A percentile compares a stretch with the other conserved stretches of the same genome.
These are phyloP conservation scores for Phylloporus arenicola DNA, from an alignment of 768 basidiomycete genomes.

Conservation along the genomic window DNA sequence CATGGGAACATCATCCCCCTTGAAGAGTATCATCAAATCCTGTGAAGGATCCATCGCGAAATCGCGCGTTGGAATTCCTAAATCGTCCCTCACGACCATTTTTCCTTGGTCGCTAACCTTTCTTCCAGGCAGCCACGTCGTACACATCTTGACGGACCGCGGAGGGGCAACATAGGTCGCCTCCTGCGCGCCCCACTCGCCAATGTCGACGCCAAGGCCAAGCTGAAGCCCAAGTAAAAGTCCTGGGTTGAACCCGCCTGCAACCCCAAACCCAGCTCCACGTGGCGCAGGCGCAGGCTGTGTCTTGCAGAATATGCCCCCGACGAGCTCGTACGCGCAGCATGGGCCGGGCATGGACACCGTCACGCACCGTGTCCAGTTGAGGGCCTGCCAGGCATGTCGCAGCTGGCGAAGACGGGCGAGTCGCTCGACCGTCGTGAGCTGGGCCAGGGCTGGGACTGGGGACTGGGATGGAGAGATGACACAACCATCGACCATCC, in stretches of 20 bases:
- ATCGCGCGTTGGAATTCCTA: constrained; percentile 44
- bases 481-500: constrained; percentile 25
- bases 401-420: constrained; percentile 32
- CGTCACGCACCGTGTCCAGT: constrained; percentile 18
- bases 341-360: constrained; percentile 35
- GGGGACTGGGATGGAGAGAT: not conserved
- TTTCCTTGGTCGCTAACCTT: not conserved
- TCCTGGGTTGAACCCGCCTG: not conserved
- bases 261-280: not conserved
- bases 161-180: not conserved
- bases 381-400: constrained; percentile 31
- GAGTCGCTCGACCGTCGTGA: constrained; percentile 28
- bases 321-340: constrained; percentile 57
- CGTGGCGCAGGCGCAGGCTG: constrained; percentile 1
- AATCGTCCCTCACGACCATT: constrained; percentile 27
- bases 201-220: not conserved
- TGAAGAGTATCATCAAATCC: constrained; percentile 47
- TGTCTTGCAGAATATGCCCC: constrained; percentile 50
- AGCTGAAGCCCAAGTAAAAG: not conserved
- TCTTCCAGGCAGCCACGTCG: constrained; percentile 18
- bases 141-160: constrained; percentile 1
- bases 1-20: constrained; percentile 17
- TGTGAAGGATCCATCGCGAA: constrained; percentile 66
- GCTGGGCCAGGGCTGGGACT: not conserved
- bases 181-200: not conserved